Percentiles rank a stretch among this genome's conserved stretches.
Evolutionary conservation across 1,139 yeast genomes (phyloP).

Genomic region (Scheffersomyces insectosa): DNA sequence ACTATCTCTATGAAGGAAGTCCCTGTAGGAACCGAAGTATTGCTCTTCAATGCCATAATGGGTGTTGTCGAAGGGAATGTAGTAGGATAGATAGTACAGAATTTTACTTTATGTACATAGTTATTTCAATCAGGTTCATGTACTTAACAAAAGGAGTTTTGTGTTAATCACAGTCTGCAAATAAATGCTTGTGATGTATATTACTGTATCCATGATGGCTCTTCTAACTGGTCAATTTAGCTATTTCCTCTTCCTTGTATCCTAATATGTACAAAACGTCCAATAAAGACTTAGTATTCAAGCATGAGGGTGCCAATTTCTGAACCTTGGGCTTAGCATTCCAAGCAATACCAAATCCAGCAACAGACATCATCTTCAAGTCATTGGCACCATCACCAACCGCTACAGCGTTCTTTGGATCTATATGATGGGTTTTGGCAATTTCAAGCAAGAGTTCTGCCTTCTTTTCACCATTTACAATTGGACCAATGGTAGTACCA

Average conservation of each 20-base stretch:
- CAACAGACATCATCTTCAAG: conserved; percentile 84
- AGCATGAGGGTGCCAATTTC: conserved; percentile 71
- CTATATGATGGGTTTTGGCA: conserved; percentile 62
- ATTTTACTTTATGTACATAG: neutral
- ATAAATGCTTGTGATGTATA: neutral
- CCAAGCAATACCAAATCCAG: conserved; percentile 97
- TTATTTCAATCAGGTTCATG: conserved; percentile 1
- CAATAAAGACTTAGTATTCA: conserved; percentile 67
- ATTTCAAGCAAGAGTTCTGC: conserved; percentile 71
- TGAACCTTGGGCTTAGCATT: conserved; percentile 95
- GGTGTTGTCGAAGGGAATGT: conserved; percentile 76
- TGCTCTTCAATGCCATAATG: conserved; percentile 78
- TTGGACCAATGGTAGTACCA: conserved; percentile 64
- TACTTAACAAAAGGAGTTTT: neutral
- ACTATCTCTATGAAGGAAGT: conserved; percentile 46
- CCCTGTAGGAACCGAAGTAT: conserved; percentile 60
- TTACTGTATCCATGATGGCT: neutral
- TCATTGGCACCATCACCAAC: conserved; percentile 99
- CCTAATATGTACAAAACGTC: conserved; percentile 86
- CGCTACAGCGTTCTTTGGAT: conserved; percentile 65
- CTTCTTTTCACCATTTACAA: conserved; percentile 85
- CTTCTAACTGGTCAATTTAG: conserved; percentile 19
- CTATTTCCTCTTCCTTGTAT: conserved; percentile 59
- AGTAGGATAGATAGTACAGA: conserved; percentile 7
- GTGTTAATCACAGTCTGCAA: conserved; percentile 1